These are phyloP conservation scores for Aspergillus quadricinctus DNA, from an alignment of 2,329 filamentous ascomycete species.

Conservation along the genomic window DNA sequence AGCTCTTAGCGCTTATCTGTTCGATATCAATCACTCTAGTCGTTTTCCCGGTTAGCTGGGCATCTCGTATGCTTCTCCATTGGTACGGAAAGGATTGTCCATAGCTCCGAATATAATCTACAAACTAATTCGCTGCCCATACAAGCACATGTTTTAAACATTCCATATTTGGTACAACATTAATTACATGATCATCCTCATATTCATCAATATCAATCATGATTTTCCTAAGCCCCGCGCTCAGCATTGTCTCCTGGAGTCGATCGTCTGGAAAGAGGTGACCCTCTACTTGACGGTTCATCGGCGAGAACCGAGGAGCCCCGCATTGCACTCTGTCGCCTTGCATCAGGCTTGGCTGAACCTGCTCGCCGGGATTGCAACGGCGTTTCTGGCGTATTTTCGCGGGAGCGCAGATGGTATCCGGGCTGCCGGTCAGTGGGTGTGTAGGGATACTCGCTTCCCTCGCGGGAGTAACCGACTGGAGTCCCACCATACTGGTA, in stretches of 20 bases:
- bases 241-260: slow-evolving; percentile 24
- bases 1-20: neutral
- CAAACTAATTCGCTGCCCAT: neutral
- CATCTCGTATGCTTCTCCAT: neutral
- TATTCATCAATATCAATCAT: neutral
- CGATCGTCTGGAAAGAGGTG: slow-evolving; percentile 33
- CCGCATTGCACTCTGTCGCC: slow-evolving; percentile 18
- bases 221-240: slow-evolving; percentile 20
- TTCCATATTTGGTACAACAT: slow-evolving; percentile 6
- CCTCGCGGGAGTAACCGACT: slow-evolving; percentile 20
- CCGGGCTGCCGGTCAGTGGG: slow-evolving; percentile 22
- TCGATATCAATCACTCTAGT: neutral
- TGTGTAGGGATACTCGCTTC: slow-evolving; percentile 22
- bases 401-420: slow-evolving; percentile 28
- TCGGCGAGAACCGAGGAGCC: slow-evolving; percentile 19
- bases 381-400: slow-evolving; percentile 31
- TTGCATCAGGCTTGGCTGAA: slow-evolving; percentile 15
- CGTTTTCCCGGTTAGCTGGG: neutral
- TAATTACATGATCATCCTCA: neutral
- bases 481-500: slow-evolving; percentile 49
- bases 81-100: neutral
- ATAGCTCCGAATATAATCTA: neutral
- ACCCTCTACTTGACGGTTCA: slow-evolving; percentile 19
- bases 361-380: slow-evolving; percentile 17
- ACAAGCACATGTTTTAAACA: slow-evolving; percentile 5